These are phyloP conservation scores for Phalaenopsis hybrid DNA, from an alignment of 116 monocot species.

Conservation along the genomic window DNA sequence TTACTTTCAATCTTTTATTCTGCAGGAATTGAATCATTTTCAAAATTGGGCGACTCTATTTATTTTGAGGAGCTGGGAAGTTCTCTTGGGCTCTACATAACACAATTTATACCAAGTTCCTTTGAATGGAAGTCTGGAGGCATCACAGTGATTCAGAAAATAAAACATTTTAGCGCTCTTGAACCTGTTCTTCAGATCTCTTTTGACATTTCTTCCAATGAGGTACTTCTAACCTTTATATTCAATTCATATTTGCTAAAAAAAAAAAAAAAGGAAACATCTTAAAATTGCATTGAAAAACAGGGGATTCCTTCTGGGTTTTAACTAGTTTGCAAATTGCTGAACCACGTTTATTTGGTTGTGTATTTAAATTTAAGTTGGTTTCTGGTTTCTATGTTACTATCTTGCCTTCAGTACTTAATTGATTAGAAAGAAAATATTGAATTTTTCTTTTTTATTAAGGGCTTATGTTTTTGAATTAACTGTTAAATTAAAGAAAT, in stretches of 20 bases:
- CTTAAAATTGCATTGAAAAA: not conserved
- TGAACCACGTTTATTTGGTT: not conserved
- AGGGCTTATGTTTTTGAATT: not conserved
- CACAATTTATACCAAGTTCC: constrained; percentile 79
- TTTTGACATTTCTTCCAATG: constrained; percentile 42
- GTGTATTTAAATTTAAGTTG: no score
- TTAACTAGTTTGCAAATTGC: not conserved
- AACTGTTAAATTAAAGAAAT: not conserved
- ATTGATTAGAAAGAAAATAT: not conserved
- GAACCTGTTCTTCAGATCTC: constrained; percentile 46
- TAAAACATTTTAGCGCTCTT: constrained; percentile 38
- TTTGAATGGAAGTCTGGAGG: constrained; percentile 77
- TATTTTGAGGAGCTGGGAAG: constrained; percentile 84
- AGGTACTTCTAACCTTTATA: constrained; percentile 27
- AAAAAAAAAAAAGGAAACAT: not conserved
- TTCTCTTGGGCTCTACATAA: constrained; percentile 47
- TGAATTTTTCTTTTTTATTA: not conserved
- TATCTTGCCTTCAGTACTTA: not conserved
- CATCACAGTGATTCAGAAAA: constrained; percentile 42
- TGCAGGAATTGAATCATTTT: constrained; percentile 94
- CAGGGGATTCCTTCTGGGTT: not conserved
- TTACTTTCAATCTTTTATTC: not conserved
- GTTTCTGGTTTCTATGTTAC: not conserved
- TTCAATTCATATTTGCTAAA: not conserved
- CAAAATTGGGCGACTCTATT: constrained; percentile 93